A percentile compares a stretch with the other conserved stretches of the same genome.
These are phyloP conservation scores for Cupressus sempervirens DNA, from an alignment of 75 land plant genomes.

Conservation along the genomic window DNA sequence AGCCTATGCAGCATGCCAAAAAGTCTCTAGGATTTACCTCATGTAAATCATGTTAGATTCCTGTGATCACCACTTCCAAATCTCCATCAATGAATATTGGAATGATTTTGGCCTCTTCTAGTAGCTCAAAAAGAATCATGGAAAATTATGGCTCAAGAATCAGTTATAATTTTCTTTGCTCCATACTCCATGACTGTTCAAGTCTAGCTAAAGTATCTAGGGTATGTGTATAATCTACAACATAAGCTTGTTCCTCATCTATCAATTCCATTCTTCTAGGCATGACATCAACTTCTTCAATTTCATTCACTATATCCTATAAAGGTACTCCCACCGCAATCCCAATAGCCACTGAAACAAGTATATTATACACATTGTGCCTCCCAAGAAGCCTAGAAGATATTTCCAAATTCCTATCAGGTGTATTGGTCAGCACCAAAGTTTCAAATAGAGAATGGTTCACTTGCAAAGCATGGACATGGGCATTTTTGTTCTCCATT, in stretches of 20 bases:
- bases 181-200: constrained; percentile 85
- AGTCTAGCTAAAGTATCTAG: constrained; percentile 83
- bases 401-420: constrained; percentile 71
- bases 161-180: constrained; percentile 80
- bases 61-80: constrained; percentile 72
- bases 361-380: constrained; percentile 73
- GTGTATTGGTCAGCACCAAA: constrained; percentile 66
- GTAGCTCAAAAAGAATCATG: constrained; percentile 81
- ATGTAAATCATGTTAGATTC: constrained; percentile 84
- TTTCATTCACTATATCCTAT: constrained; percentile 79
- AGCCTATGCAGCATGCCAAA: constrained; percentile 76
- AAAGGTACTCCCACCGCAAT: constrained; percentile 82
- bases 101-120: constrained; percentile 87
- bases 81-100: constrained; percentile 82
- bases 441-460: constrained; percentile 82
- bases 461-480: constrained; percentile 63
- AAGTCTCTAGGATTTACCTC: constrained; percentile 72
- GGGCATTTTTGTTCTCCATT: constrained; percentile 75
- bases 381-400: constrained; percentile 87
- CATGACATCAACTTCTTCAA: constrained; percentile 86
- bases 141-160: constrained; percentile 65
- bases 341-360: constrained; percentile 78
- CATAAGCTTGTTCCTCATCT: constrained; percentile 97
- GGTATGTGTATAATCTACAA: constrained; percentile 90
- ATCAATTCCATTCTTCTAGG: constrained; percentile 92